Evolutionary conservation across 164 flowering plant species (phyloP), one percentile per base, ranked within the genome.

Genomic region (Vitis rupestris): DNA sequence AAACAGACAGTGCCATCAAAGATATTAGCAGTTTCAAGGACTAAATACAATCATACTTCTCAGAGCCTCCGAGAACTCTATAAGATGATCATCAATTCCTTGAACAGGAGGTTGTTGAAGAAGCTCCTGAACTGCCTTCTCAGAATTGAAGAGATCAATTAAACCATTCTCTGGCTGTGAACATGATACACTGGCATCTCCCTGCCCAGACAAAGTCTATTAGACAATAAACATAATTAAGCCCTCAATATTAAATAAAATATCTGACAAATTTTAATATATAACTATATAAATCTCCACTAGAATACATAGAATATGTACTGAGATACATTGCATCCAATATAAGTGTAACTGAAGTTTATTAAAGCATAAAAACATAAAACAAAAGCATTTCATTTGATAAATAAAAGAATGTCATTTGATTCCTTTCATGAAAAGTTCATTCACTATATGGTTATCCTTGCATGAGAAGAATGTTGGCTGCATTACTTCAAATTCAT

Each of bases 21-120:
- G 8, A 51, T 23, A 56, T 1, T n/a, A 9, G n/a, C 13, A 29
- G 27, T n/a, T 72, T 23, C 61, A 48, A 53, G 55, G 65, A 14
- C 10, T 37, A 73, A 70, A 63, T 15, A 62, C 17, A 10, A 68
- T 27, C 87, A 73, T 89, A 95, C 99, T 91, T 83, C 97, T 84
- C 72, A 96, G 17, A 57, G 98, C 90, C 83, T 96, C 99, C 31
- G 98, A 90, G 76, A 93, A 96, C 81, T 96, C 99, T 68, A 88
- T 67, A 59, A 91, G 95, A 82, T 96, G 97, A 47, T 93, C 97
- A 80, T 96, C 99, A 65, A 67, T 71, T 64, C 84, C 92, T 57
- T 78, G 81, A 59, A 76, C 69, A 75, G 86, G 80, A 72, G 87
- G 78, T 65, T 74, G 83, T 72, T 85, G 88, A 73, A 88, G 80